Evolutionary conservation across 495 filamentous ascomycete genomes (phyloP).

Genomic region (Amniculicola lignicola): DNA sequence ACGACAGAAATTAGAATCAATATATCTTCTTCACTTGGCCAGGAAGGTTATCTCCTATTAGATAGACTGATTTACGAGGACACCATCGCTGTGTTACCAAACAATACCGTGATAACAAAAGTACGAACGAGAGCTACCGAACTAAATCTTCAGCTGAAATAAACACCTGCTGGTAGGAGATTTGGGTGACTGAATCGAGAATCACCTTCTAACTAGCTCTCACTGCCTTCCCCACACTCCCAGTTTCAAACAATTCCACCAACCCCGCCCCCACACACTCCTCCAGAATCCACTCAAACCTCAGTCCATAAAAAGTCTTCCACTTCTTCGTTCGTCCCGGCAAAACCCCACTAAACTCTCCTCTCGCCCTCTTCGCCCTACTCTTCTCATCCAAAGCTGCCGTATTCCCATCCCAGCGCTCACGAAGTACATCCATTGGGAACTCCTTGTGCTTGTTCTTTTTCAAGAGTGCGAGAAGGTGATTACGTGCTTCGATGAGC

Average conservation of each 20-base stretch:
- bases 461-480: conserved; percentile 62
- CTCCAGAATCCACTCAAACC: conserved; percentile 73
- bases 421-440: conserved; percentile 62
- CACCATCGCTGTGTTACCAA: too few species aligned
- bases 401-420: conserved; percentile 79
- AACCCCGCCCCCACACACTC: conserved; percentile 75
- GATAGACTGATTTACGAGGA: too few species aligned
- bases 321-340: conserved; percentile 78
- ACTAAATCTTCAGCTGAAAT: too few species aligned
- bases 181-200: too few species aligned
- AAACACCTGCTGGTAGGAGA: too few species aligned
- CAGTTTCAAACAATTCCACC: conserved; percentile 82
- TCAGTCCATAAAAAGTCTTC: conserved; percentile 72
- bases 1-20: too few species aligned
- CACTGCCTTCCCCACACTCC: conserved; percentile 72
- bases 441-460: conserved; percentile 62
- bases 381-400: conserved; percentile 55
- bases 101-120: too few species aligned
- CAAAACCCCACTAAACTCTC: conserved; percentile 67
- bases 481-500: conserved; percentile 60
- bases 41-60: too few species aligned
- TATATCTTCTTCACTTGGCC: too few species aligned
- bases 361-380: conserved; percentile 59
- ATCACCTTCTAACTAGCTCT: too few species aligned
- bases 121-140: too few species aligned